These are phyloP conservation scores for Arthroderma sp. DNA, from an alignment of 2,329 filamentous ascomycete genomes.

Conservation along the genomic window DNA sequence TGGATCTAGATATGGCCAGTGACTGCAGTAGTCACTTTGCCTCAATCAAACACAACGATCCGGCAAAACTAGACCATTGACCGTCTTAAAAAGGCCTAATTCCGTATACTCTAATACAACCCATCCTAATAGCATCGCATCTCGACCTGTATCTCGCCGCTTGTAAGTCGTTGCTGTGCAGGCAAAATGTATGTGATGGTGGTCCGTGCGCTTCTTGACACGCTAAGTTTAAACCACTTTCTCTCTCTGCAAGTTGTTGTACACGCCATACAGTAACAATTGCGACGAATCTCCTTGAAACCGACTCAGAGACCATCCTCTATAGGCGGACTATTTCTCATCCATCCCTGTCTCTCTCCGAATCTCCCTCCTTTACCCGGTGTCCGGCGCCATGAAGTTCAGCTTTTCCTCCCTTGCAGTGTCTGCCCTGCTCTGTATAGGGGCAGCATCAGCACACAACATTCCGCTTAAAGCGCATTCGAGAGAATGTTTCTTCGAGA, in stretches of 20 bases:
- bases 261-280: neutral
- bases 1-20: too few species aligned
- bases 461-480: slow-evolving; percentile 89
- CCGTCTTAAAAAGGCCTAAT: too few species aligned
- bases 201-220: neutral
- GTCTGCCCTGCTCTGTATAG: slow-evolving; percentile 45
- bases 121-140: neutral
- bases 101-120: too few species aligned
- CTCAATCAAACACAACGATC: too few species aligned
- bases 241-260: too few species aligned
- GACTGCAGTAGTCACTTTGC: too few species aligned
- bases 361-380: neutral
- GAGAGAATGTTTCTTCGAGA: slow-evolving; percentile 95
- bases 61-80: too few species aligned
- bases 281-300: neutral
- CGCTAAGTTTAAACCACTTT: neutral
- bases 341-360: neutral
- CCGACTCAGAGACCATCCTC: neutral
- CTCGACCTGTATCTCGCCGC: neutral
- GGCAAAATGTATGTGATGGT: neutral
- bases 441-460: slow-evolving; percentile 69
- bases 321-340: neutral
- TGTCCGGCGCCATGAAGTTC: slow-evolving; percentile 31
- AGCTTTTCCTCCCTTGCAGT: slow-evolving; percentile 32
- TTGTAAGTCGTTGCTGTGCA: neutral